Conservation (phyloP, 768 basidiomycete species). For the Phylloporus sp. region DNA sequence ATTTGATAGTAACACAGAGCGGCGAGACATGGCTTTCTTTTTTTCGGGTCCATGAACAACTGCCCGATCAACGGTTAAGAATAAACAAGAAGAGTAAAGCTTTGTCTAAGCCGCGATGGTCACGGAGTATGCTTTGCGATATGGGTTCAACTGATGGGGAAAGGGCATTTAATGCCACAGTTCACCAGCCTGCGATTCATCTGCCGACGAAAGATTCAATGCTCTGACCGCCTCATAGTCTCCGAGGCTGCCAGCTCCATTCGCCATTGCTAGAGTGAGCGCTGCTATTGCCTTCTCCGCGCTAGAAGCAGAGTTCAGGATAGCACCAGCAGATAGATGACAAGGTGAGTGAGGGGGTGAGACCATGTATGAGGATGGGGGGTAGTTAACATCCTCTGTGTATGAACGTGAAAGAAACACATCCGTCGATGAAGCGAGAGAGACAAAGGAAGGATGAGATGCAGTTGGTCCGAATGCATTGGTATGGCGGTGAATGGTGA, state of each 20-base stretch:
- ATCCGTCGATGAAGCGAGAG: slow-evolving; percentile 11
- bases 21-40: slow-evolving; percentile 9
- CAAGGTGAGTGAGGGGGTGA: slow-evolving; percentile 14
- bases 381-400: slow-evolving; percentile 3
- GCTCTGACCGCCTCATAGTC: slow-evolving; percentile 51
- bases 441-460: slow-evolving; percentile 18
- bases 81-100: slow-evolving; percentile 26
- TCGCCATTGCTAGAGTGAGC: slow-evolving; percentile 57
- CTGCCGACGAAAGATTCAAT: slow-evolving; percentile 31
- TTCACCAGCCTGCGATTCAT: slow-evolving; percentile 52
- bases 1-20: slow-evolving; percentile 24
- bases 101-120: not conserved
- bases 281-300: slow-evolving; percentile 61
- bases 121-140: slow-evolving; percentile 5
- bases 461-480: slow-evolving; percentile 19
- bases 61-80: slow-evolving; percentile 15
- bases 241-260: slow-evolving; percentile 55
- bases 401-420: slow-evolving; percentile 3
- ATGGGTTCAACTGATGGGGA: not conserved
- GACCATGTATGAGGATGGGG: slow-evolving; percentile 7
- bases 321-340: slow-evolving; percentile 1
- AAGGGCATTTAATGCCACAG: slow-evolving; percentile 46
- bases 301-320: slow-evolving; percentile 36
- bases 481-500: slow-evolving; percentile 23
- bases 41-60: slow-evolving; percentile 20